Evolutionary conservation across 495 filamentous ascomycete species (phyloP), one percentile per base, ranked within the genome.

Genomic region (Trichoderma erinaceum): DNA sequence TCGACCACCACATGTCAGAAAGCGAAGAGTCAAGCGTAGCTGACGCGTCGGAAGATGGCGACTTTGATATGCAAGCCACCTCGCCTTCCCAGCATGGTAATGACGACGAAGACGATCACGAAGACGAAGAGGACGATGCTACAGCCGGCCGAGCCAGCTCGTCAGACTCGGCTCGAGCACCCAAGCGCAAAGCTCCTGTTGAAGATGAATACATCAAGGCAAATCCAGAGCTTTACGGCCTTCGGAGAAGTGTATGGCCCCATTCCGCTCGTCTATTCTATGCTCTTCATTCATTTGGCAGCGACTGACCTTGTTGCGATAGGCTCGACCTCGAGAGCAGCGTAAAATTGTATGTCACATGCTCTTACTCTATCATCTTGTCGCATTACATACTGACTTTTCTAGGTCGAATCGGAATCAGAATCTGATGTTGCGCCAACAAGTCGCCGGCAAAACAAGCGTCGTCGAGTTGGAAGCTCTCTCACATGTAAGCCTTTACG

Each of bases 191-290:
- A 80, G 84, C 85, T 29, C 82, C 83, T 48, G 84, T 88, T 25
- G 89, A 90, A 58, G 91, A 96, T 38, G 89, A 94, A 27, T 91
- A 87, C 71, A 97, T 97, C 71, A 83, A 87, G 70, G 88, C 92
- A 73, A 93, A 99, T 75, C 95, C 95, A n/a, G 95, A 97, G 75
- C 81, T 99, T 23, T 99, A 97, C 79, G 95, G 94, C 21, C 82
- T 99, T 64, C 86, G 95, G 69, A 85, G 95, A 74, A 99, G 95
- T 80, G 93, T 93, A 88, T 67, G 89, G 75, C 68, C 43, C 48
- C 38, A 25, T 70, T 69, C 65, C 69, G 38, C 32, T 58, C 7
- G 25, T 2, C 12, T 43, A 43, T 56, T 43, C 8, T 25, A 6
- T 25, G 56, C 56, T 27, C 27, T 32, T 12, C 1, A 11, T n/a